Conservation (phyloP, 1,284 basidiomycete species). For the Lentinula novae-zelandiae region DNA sequence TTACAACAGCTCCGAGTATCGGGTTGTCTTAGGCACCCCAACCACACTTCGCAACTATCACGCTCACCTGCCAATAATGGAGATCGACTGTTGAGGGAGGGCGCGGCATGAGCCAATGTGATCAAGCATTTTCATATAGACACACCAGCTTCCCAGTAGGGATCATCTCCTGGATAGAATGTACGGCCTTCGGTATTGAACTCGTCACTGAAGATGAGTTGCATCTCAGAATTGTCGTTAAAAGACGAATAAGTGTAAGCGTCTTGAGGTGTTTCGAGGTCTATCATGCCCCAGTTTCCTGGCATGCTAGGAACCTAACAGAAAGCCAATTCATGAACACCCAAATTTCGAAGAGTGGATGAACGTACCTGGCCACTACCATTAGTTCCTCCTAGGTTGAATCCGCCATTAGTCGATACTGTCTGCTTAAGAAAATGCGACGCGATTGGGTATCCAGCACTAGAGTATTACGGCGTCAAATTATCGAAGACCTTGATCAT, state of each 20-base stretch:
- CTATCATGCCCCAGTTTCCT: conserved; percentile 60
- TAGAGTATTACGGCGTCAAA: conserved; percentile 19
- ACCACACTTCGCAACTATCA: not conserved
- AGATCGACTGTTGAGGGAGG: conserved; percentile 34
- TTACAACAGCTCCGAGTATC: not conserved
- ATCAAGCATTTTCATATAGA: conserved; percentile 65
- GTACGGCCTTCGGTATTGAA: conserved; percentile 72
- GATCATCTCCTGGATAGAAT: conserved; percentile 62
- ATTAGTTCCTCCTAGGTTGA: conserved; percentile 73
- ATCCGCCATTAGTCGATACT: conserved; percentile 38
- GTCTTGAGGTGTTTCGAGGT: conserved; percentile 58
- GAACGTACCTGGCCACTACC: conserved; percentile 31
- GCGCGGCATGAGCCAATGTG: not conserved
- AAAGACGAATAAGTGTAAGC: conserved; percentile 47
- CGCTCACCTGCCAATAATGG: conserved; percentile 47
- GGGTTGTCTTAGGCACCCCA: not conserved
- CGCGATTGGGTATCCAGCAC: conserved; percentile 52
- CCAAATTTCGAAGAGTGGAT: not conserved
- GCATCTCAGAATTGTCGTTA: conserved; percentile 41
- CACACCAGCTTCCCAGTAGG: conserved; percentile 69
- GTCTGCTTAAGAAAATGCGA: conserved; percentile 40
- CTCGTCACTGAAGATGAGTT: conserved; percentile 69
- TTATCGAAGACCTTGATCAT: not conserved
- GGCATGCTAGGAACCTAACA: conserved; percentile 42
- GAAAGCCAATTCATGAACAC: not conserved